Percentiles rank a stretch among this genome's conserved stretches.
Conservation (phyloP, 768 basidiomycete genomes). For the Lactifluus piperatus region DNA sequence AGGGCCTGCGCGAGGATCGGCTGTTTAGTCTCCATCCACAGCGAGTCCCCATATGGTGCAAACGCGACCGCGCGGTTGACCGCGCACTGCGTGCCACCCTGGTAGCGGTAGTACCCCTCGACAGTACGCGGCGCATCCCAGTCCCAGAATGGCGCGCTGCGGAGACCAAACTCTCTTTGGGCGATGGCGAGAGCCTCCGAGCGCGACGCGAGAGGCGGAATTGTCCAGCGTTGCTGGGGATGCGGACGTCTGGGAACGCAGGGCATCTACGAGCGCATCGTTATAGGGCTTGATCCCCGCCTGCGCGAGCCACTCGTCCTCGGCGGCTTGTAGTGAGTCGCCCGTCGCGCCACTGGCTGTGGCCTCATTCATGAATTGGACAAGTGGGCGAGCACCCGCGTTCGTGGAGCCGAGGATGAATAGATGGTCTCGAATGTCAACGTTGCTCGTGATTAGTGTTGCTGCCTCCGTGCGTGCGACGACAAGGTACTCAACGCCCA, state of each 20-base stretch:
- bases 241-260: constrained; percentile 46
- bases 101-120: constrained; percentile 96
- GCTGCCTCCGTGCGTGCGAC: constrained; percentile 96
- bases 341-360: constrained; percentile 76
- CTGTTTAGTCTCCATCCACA: constrained; percentile 97
- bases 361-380: constrained; percentile 74
- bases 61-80: constrained; percentile 88
- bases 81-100: constrained; percentile 92
- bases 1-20: constrained; percentile 87
- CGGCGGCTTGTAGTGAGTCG: constrained; percentile 72
- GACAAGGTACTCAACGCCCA: constrained; percentile 93
- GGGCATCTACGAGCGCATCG: constrained; percentile 57
- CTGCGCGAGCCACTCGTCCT: constrained; percentile 77
- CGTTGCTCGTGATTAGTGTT: constrained; percentile 92
- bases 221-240: constrained; percentile 42
- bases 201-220: constrained; percentile 61
- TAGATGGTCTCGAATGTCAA: constrained; percentile 93
- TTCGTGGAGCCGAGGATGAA: constrained; percentile 95
- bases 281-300: constrained; percentile 80
- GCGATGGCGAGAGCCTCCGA: constrained; percentile 65
- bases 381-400: constrained; percentile 56
- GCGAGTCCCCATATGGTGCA: constrained; percentile 84
- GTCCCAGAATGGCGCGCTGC: constrained; percentile 76
- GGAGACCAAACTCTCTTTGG: constrained; percentile 68
- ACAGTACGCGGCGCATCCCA: constrained; percentile 93